Evolutionary conservation across 495 filamentous ascomycete species (phyloP), one percentile per base, ranked within the genome.

Genomic region (Trichocladium antarcticum): DNA sequence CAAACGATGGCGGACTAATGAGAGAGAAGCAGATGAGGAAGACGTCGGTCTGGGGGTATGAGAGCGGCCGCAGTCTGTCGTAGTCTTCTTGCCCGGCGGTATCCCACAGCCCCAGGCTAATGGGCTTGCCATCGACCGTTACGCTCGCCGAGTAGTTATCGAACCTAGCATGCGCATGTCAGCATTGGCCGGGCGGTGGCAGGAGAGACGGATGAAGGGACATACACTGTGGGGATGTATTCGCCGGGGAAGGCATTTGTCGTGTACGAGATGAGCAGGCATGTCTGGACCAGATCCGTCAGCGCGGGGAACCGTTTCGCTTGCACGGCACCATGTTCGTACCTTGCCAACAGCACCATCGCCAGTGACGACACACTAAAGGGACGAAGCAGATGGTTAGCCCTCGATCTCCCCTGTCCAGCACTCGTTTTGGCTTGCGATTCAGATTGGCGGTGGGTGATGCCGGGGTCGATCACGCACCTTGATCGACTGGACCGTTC

Each of bases 331-430:
- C 5, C 20, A 43, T 41, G 36, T 36, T 66, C 76, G 65, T 61
- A 95, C 89, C 79, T 98, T 98, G 63, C 92, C 92, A 54, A 98
- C 92, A 60, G 92, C 92, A 80, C 92, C 92, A 67, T 98, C 92
- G 67, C 92, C 92, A 39, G 92, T 97, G 62, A 98, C 92, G 58
- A 98, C 92, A 68, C 92, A 98, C 90, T 95, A 59, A 48, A 58
- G 24, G 46, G 1, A 29, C 37, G 29, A 42, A 49, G 65, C 19
- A 41, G 9, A 47, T 55, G 56, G 62, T 61, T 60, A 63, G 50
- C 52, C 14, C 37, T 19, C 4, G 27, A 12, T 16, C 12, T 7
- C 37, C 15, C 38, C n/a, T 27, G 14, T 31, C 46, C 8, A 12
- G n/a, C 22, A 16, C 11, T n/a, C 31, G 5, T 35, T 36, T 22